Percentiles rank a stretch among this genome's conserved stretches.
These are phyloP conservation scores for Capsella bursapastoris DNA, from an alignment of 345 rosid genomes.

Conservation along the genomic window DNA sequence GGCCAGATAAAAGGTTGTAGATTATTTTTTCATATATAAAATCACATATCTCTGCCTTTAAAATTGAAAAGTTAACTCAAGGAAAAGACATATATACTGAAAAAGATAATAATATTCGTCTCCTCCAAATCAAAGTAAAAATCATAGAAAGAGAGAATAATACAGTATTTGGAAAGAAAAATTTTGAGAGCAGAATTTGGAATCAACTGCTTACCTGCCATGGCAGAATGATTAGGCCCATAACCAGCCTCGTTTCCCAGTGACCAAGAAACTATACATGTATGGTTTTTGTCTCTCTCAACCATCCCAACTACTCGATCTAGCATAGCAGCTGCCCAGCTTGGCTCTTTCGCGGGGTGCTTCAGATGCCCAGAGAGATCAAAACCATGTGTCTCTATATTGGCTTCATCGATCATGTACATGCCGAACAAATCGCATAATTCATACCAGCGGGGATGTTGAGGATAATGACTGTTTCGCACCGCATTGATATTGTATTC, in stretches of 20 bases:
- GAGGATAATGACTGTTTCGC: conserved; percentile 99
- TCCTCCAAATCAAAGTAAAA: conserved; percentile 12
- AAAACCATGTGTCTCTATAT: conserved; percentile 98
- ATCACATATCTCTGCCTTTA: conserved; percentile 4
- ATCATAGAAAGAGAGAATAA: conserved; percentile 15
- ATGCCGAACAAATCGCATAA: conserved; percentile 92
- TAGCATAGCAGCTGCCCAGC: conserved; percentile 95
- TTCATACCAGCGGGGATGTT: conserved; percentile 98
- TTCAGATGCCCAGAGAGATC: conserved; percentile 71
- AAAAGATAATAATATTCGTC: neutral
- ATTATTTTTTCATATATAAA: conserved; percentile 8
- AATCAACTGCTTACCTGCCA: conserved; percentile 65
- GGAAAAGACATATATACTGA: neutral
- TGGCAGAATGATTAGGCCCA: conserved; percentile 98
- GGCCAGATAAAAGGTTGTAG: neutral
- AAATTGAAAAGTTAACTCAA: neutral
- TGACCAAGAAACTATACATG: conserved; percentile 93
- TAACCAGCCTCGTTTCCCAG: conserved; percentile 94
- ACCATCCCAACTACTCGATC: conserved; percentile 98
- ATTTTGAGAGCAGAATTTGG: too few species aligned
- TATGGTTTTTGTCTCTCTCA: conserved; percentile 96
- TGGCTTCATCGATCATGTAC: conserved; percentile 99
- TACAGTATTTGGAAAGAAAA: neutral
- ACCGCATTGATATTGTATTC: conserved; percentile 93
- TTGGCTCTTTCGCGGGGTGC: conserved; percentile 84